Conservation (phyloP, 2,329 filamentous ascomycete genomes). For the Fonsecaea multimorphosa region DNA sequence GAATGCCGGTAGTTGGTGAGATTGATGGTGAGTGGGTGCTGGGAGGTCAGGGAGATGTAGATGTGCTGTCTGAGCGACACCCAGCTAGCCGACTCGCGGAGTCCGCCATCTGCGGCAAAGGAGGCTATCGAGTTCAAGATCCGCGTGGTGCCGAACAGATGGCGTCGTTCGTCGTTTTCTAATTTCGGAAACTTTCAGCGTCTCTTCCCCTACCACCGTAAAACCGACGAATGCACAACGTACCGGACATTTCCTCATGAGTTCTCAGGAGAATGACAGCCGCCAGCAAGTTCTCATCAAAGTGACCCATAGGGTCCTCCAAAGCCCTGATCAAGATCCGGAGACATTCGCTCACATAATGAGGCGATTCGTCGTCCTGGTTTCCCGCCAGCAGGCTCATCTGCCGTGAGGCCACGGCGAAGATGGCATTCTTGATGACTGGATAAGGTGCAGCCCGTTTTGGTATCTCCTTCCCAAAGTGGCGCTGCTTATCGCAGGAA, state of each 20-base stretch:
- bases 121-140: slow-evolving; percentile 49
- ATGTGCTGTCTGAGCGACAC: slow-evolving; percentile 52
- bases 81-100: slow-evolving; percentile 52
- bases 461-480: slow-evolving; percentile 56
- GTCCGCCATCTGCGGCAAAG: slow-evolving; percentile 49
- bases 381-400: slow-evolving; percentile 48
- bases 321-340: slow-evolving; percentile 56
- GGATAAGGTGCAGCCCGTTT: slow-evolving; percentile 55
- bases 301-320: slow-evolving; percentile 50
- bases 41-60: slow-evolving; percentile 48
- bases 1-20: slow-evolving; percentile 50
- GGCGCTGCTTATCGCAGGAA: slow-evolving; percentile 45
- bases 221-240: neutral
- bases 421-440: slow-evolving; percentile 55
- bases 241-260: slow-evolving; percentile 52
- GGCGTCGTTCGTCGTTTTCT: slow-evolving; percentile 45
- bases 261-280: slow-evolving; percentile 58
- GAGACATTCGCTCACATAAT: slow-evolving; percentile 55
- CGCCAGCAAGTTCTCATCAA: slow-evolving; percentile 56
- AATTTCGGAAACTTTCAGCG: neutral
- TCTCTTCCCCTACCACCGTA: neutral
- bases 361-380: slow-evolving; percentile 52
- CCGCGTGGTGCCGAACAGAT: slow-evolving; percentile 49
- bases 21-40: slow-evolving; percentile 47
- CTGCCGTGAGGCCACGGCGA: slow-evolving; percentile 55